These are phyloP conservation scores for Trichocomaceae sp. DNA, from an alignment of 2,329 filamentous ascomycete genomes.

Conservation along the genomic window DNA sequence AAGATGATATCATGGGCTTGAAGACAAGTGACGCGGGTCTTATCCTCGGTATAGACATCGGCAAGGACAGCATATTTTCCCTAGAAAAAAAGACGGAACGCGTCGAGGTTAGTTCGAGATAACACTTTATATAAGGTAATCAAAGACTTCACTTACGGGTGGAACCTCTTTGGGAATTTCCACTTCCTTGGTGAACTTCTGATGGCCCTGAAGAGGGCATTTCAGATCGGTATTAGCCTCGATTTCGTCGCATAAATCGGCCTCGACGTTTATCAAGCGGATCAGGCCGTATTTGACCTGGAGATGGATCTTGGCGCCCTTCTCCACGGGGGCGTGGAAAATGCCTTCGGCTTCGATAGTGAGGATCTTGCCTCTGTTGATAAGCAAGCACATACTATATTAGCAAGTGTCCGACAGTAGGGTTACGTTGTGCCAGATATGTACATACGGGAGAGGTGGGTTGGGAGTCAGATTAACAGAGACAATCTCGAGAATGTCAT, in stretches of 20 bases:
- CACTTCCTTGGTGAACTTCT: conserved; percentile 71
- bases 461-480: conserved; percentile 78
- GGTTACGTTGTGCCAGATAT: neutral
- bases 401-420: neutral
- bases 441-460: conserved; percentile 73
- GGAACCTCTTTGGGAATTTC: conserved; percentile 82
- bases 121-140: neutral
- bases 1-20: conserved; percentile 50
- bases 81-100: conserved; percentile 38
- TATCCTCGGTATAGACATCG: conserved; percentile 70
- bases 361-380: conserved; percentile 64
- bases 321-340: conserved; percentile 63
- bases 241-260: conserved; percentile 84
- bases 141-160: conserved; percentile 56
- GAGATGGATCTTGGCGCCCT: conserved; percentile 75
- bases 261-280: conserved; percentile 70
- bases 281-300: conserved; percentile 94
- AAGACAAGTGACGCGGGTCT: conserved; percentile 76
- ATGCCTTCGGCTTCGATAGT: conserved; percentile 70
- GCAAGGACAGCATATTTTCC: conserved; percentile 86
- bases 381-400: conserved; percentile 13
- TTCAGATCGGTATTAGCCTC: conserved; percentile 73
- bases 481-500: conserved; percentile 69
- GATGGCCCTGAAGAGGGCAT: conserved; percentile 76
- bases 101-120: neutral